Evolutionary conservation across 2,329 filamentous ascomycete genomes (phyloP).

Genomic region (Chaetomiaceae sp.): DNA sequence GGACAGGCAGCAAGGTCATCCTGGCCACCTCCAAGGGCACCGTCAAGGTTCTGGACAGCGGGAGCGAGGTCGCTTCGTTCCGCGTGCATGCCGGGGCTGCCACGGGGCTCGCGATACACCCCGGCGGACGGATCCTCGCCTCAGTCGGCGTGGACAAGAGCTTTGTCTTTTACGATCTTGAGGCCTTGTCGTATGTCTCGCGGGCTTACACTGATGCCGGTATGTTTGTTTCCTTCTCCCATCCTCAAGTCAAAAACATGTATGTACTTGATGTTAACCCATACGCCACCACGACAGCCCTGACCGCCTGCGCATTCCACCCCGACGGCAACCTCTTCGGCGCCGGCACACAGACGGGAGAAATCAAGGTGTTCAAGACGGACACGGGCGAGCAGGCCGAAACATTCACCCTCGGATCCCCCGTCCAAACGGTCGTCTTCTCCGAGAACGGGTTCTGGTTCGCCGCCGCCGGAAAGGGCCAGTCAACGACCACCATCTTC

Average conservation of each 20-base stretch:
- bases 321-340: slow-evolving; percentile 94
- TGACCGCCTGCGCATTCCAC: slow-evolving; percentile 81
- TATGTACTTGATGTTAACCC: no score
- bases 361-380: slow-evolving; percentile 85
- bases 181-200: slow-evolving; percentile 61
- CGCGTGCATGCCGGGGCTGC: slow-evolving; percentile 78
- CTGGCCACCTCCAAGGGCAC: slow-evolving; percentile 70
- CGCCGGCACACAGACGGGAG: slow-evolving; percentile 70
- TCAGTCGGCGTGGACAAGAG: slow-evolving; percentile 90
- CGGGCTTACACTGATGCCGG: slow-evolving; percentile 76
- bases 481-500: slow-evolving; percentile 78
- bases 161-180: slow-evolving; percentile 82
- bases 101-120: slow-evolving; percentile 74
- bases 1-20: slow-evolving; percentile 64
- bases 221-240: slow-evolving; percentile 42
- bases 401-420: slow-evolving; percentile 62
- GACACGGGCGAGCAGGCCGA: slow-evolving; percentile 73
- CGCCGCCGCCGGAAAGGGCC: slow-evolving; percentile 72
- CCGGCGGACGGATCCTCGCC: slow-evolving; percentile 74
- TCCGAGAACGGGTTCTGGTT: slow-evolving; percentile 98
- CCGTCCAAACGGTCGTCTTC: slow-evolving; percentile 74
- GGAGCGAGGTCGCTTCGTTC: slow-evolving; percentile 63
- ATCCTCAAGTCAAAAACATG: no score
- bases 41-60: slow-evolving; percentile 75
- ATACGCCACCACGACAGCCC: no score